phyloP scores from a whole-genome alignment of 2,329 filamentous ascomycete species.

The Sordariomycetes sp. region DNA sequence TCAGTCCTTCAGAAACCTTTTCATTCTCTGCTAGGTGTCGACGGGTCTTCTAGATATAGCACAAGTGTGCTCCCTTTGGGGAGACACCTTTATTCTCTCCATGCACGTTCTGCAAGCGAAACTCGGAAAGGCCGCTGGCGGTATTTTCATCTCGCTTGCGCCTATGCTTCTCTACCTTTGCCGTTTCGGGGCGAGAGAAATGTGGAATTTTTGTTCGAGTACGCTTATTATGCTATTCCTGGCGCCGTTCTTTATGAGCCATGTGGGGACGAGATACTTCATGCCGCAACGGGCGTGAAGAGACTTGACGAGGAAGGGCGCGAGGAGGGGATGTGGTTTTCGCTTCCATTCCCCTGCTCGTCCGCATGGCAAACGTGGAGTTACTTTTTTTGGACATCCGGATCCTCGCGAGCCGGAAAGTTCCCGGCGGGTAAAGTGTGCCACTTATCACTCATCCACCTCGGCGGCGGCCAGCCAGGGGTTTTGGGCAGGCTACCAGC shows the following conservation, averaged over 20 bases:
- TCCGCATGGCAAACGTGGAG: neutral
- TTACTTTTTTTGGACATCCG: neutral
- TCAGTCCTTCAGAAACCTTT: neutral
- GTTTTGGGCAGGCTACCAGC: neutral
- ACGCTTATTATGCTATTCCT: slow-evolving; percentile 1
- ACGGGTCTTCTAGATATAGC: neutral
- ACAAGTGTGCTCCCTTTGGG: neutral
- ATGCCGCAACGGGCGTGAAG: neutral
- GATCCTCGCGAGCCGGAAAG: neutral
- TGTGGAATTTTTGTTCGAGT: neutral
- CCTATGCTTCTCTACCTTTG: neutral
- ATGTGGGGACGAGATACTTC: neutral
- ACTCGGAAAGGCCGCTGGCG: neutral
- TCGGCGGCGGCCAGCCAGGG: neutral
- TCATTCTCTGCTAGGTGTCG: neutral
- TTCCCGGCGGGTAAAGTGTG: slow-evolving; percentile 1
- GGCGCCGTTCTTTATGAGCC: neutral
- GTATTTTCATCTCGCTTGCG: slow-evolving; percentile 2
- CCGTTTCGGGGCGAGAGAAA: neutral
- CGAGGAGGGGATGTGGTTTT: neutral
- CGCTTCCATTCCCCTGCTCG: neutral
- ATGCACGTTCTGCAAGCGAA: slow-evolving; percentile 2
- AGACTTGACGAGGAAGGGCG: neutral
- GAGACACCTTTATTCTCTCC: neutral
- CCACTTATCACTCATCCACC: neutral